Conservation (phyloP, 129 eudicot species). For the Sambucus nigra region DNA sequence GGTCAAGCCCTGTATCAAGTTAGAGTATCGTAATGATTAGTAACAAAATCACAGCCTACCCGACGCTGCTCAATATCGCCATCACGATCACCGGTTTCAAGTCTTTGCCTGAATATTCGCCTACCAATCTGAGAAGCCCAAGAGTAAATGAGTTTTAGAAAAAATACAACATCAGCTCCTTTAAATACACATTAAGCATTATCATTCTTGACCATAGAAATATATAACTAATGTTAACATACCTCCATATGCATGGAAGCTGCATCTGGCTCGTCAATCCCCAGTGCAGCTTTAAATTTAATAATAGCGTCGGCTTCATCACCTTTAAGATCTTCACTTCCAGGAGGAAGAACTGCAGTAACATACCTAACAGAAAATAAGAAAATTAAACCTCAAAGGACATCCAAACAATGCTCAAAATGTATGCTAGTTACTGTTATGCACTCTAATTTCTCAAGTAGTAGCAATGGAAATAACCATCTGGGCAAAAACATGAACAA, state of each 20-base stretch:
- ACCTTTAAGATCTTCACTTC: slow-evolving; percentile 76
- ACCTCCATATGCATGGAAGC: slow-evolving; percentile 99
- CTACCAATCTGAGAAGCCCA: slow-evolving; percentile 73
- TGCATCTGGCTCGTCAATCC: slow-evolving; percentile 99
- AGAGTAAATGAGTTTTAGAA: slow-evolving; percentile 8
- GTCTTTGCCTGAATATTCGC: slow-evolving; percentile 76
- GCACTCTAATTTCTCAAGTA: not conserved
- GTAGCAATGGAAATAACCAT: not conserved
- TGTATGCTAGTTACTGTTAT: not conserved
- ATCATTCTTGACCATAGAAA: slow-evolving; percentile 12
- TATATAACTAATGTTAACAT: slow-evolving; percentile 5
- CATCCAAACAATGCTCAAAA: not conserved
- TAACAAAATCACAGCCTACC: slow-evolving; percentile 31
- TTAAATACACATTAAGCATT: too few relatives aligned
- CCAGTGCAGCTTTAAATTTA: slow-evolving; percentile 71
- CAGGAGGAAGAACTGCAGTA: slow-evolving; percentile 74
- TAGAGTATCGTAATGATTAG: not conserved
- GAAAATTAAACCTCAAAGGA: not conserved
- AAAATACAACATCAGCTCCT: slow-evolving; percentile 3
- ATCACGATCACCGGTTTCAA: slow-evolving; percentile 94
- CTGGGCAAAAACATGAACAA: not conserved
- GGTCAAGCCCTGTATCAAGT: slow-evolving; percentile 55
- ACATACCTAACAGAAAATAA: slow-evolving; percentile 44
- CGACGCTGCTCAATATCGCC: slow-evolving; percentile 80
- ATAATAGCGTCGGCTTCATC: slow-evolving; percentile 73